Evolutionary conservation across 2,329 filamentous ascomycete genomes (phyloP), one percentile per base, ranked within the genome.

Genomic region (Pleomassaria siparia): DNA sequence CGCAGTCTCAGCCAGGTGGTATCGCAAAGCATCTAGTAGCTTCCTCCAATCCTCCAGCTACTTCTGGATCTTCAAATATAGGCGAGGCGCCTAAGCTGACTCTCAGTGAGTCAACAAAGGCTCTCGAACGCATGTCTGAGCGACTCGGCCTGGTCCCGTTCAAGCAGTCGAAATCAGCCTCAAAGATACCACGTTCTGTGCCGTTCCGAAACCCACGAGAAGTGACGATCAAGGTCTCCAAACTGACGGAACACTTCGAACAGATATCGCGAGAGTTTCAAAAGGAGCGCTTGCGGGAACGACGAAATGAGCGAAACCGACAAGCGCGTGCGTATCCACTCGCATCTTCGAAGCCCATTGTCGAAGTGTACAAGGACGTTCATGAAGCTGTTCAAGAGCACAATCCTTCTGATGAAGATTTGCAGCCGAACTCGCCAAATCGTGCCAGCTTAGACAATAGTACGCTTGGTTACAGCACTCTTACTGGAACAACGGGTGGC

Each of bases 251-350:
- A 59, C 94, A 97, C 68, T 97, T 99, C 65, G 95, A 99, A 70
- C 91, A 97, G 69, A 79, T 99, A 47, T 96, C 91, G 59, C 86
- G 91, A 20, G 95, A 99, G 64, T 99, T 99, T 58, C 91, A 96
- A 65, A 95, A 92, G 61, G 92, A 99, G 72, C 83, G 94, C 36
- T 82, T 95, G 57, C 86, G 88, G 40, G 92, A 97, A 68, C 84
- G 89, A 55, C 87, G 89, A 49, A 88, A 89, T 21, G 88, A 89
- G 37, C 90, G 86, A 63, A 85, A 87, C 64, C 80, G 83, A 35
- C 82, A 84, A 67, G 89, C 89, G 12, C 83, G 91, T 52, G 89
- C 90, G 1, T 92, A 92, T 66, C 92, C 94, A 16, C 83, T 94
- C 55, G 89, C 91, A 32, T 91, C 90, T 15, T 95, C 92, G n/a